Evolutionary conservation across 225 moss, liverwort and hornwort species (phyloP).

Genomic region (Bryum argenteum): DNA sequence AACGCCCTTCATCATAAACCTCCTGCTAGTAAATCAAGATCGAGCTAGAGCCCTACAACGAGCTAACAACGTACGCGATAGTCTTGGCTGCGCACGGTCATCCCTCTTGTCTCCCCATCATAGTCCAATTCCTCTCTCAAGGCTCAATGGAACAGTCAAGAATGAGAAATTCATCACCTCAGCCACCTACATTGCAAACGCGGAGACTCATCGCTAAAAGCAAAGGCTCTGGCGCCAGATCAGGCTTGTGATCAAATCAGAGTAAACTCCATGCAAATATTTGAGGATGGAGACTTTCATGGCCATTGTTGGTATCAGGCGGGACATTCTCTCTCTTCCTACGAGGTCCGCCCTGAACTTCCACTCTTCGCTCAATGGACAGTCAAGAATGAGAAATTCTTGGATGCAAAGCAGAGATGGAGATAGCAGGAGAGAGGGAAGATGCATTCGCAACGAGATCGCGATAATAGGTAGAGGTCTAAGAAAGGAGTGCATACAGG

Average conservation of each 20-base stretch:
- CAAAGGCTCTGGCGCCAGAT: background rate
- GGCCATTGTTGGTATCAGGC: slow-evolving; percentile 51
- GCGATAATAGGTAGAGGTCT: too few relatives aligned
- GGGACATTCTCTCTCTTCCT: slow-evolving; percentile 87
- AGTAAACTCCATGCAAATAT: background rate
- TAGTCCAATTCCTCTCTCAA: background rate
- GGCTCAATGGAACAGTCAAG: background rate
- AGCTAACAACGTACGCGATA: background rate
- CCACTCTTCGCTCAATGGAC: too few relatives aligned
- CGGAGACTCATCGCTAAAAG: background rate
- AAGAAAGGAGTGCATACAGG: too few relatives aligned
- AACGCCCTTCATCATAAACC: slow-evolving; percentile 48
- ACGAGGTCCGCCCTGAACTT: slow-evolving; percentile 64
- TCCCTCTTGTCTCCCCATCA: background rate
- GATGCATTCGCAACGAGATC: too few relatives aligned
- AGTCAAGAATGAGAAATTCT: too few relatives aligned
- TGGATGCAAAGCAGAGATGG: too few relatives aligned
- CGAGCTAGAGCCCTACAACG: background rate
- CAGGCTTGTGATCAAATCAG: background rate
- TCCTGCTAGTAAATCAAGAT: background rate
- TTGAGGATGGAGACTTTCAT: slow-evolving; percentile 32
- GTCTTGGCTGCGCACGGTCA: background rate
- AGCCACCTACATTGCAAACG: slow-evolving; percentile 33
- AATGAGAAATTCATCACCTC: too few relatives aligned
- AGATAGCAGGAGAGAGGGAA: too few relatives aligned